Conservation (phyloP, 495 filamentous ascomycete genomes). For the Friedmanniomyces simplex region DNA sequence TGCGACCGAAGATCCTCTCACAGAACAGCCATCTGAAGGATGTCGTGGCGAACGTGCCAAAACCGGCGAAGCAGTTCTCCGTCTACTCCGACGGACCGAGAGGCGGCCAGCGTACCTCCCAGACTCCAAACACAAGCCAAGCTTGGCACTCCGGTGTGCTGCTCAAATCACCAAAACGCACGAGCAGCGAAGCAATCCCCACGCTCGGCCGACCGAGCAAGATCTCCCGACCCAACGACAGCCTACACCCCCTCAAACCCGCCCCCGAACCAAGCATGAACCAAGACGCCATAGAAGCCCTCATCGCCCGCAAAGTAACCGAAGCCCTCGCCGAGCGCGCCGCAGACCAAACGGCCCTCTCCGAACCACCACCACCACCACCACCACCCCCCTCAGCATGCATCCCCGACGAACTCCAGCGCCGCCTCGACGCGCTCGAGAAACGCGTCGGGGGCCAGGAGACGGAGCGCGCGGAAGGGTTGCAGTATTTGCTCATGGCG, state of each 20-base stretch:
- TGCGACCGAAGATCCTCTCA: slow-evolving; percentile 56
- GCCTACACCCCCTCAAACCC: slow-evolving; percentile 16
- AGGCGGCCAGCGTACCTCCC: slow-evolving; percentile 29
- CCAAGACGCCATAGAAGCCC: slow-evolving; percentile 58
- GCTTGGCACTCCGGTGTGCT: slow-evolving; percentile 2
- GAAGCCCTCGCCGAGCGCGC: slow-evolving; percentile 72
- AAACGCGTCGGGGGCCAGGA: slow-evolving; percentile 69
- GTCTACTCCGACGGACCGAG: slow-evolving; percentile 68
- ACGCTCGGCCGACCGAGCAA: slow-evolving; percentile 21
- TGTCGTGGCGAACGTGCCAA: slow-evolving; percentile 45
- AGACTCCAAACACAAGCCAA: slow-evolving; percentile 22
- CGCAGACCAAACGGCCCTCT: slow-evolving; percentile 21
- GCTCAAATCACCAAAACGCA: slow-evolving; percentile 16
- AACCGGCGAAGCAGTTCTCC: slow-evolving; percentile 67
- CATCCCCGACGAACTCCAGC: slow-evolving; percentile 37
- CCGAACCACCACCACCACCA: slow-evolving; percentile 2
- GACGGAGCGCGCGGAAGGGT: slow-evolving; percentile 54
- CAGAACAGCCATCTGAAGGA: slow-evolving; percentile 50
- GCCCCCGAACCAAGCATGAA: slow-evolving; percentile 42
- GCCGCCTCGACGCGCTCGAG: slow-evolving; percentile 73
- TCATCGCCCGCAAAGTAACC: slow-evolving; percentile 82
- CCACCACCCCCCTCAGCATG: too few species aligned
- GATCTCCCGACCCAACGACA: slow-evolving; percentile 27
- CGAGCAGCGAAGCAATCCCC: slow-evolving; percentile 16
- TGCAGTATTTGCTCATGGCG: slow-evolving; percentile 79